Evolutionary conservation across 495 filamentous ascomycete genomes (phyloP), one percentile per base, ranked within the genome.

Genomic region (Cenococcum geophilum): DNA sequence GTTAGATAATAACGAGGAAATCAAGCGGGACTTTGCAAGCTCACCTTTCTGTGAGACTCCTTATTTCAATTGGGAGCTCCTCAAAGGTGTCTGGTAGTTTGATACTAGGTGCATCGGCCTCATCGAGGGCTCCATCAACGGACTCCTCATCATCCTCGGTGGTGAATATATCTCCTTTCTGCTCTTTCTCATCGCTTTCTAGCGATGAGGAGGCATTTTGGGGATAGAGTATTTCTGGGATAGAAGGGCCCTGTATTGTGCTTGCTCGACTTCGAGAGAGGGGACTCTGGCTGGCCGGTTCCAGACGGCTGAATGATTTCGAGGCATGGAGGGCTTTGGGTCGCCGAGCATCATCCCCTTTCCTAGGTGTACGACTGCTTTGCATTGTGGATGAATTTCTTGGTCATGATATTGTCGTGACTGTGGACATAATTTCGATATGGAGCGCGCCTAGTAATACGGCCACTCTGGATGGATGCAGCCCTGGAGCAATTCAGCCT

Each of bases 61-160:
- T 76, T 58, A 98, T 79, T 78, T 98, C 93, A 64, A 96, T 89
- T 10, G 93, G 93, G 45, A 98, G 86, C 67, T 95, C 87, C 65
- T 95, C 89, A 58, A 89, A 84, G 35, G 85, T 84, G 68, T 83
- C 76, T 58, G 85, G 80, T 57, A 79, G 72, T 64, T 85, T 68
- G 35, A 79, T 69, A 58, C 67, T 16, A 16, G 63, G 71, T 23
- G 34, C 27, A 40, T 56, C 59, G 3, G 37, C 40, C 36, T 74
- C 72, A 21, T 86, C 83, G 18, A 71, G 60, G 0, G 75, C 74
- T 60, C 84, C 83, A 25, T 83, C 80, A 32, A 73, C 77, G 27
- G 72, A 69, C 32, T 78, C 75, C 16, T 65, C 67, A 22, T 77
- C 72, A 37, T 77, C 72, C 57, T 72, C 71, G 25, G 73, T 71